Evolutionary conservation across 164 flowering plant species (phyloP), one percentile per base, ranked within the genome.

Genomic region (Kingdonia uniflora): DNA sequence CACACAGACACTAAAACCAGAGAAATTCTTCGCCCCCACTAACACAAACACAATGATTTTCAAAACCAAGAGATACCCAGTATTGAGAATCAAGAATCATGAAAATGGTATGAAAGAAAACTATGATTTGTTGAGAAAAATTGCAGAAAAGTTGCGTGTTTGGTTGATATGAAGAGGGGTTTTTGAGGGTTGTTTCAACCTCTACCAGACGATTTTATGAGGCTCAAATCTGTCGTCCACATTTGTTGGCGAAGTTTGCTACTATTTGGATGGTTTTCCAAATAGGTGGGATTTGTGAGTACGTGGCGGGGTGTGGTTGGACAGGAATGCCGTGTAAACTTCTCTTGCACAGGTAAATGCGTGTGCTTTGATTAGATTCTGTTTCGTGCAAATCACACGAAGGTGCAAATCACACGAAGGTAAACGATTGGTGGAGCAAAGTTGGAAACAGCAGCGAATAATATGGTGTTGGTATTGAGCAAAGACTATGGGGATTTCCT

Each of bases 21-120:
- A 55, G 8, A 26, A 22, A 14, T 40, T 44, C 25, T 35, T 59
- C 54, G 52, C 19, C 47, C n/a, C 35, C 4, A 29, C 8, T 29
- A 8, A 29, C 35, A 29, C 8, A 29, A 4, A 29, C 35, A 29
- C 35, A 64, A 55, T 51, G 19, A 42, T 47, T 23, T 23, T 42
- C 64, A 70, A 45, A 61, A 68, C 21, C 20, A 51, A 56, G 54
- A 64, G 58, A 62, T 43, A 52, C 79, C 68, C 71, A 59, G 40
- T 29, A 8, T 14, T 49, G 58, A 57, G 60, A 38, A 46, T 25
- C 16, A 15, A 24, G 23, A 57, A 56, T 45, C 17, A 23, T 17
- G 11, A 15, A 38, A 19, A 42, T 51, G 66, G 46, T 43, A 56
- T 33, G 22, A 12, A 21, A 43, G 40, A 42, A 35, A 50, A 42